Evolutionary conservation across 2,329 filamentous ascomycete species (phyloP), one percentile per base, ranked within the genome.

Genomic region (Aspergillus novoparasiticus): DNA sequence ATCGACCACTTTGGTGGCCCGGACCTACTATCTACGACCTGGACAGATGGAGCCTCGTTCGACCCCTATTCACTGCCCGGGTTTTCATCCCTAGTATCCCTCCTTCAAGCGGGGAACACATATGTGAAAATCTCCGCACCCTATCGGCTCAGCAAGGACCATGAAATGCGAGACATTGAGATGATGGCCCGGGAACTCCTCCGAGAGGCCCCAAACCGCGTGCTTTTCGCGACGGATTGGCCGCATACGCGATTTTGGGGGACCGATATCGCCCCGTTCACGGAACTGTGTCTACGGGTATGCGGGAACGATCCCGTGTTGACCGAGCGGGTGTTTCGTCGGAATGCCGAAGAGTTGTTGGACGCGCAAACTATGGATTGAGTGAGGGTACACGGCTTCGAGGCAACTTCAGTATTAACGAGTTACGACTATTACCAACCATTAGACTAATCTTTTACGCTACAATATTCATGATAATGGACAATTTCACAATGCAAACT

Each of bases 161-260:
- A 75, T 8, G 69, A 80, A 26, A 78, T 83, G 63, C 75, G 74
- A 32, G 79, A 84, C 53, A 66, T 86, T 4, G 80, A 84, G 58
- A 78, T 79, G 2, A 73, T 89, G 45, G 82, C 80, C 10, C 75
- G 72, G 16, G 83, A 87, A 67, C 73, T 88, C 9, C 67, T 88
- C 39, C 72, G 73, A 4, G 73, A 80, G 5, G 82, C 79, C 12
- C 78, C 78, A 2, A 73, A 80, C 26, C 77, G 81, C 19, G 77
- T 86, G 11, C 81, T 89, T 0, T 89, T 87, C 72, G 86, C 85
- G 1, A 87, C 85, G 0, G 87, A 89, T 68, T 89, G 87, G 87
- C 87, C 87, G 23, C 86, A 89, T 72, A 89, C 87, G 3, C 79
- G 87, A 14, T 89, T 85, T 63, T 84, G 87, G 26, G 83, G 82